A percentile compares a stretch with the other conserved stretches of the same genome.
Evolutionary conservation across 345 rosid genomes (phyloP).

Genomic region (Murraya paniculata): DNA sequence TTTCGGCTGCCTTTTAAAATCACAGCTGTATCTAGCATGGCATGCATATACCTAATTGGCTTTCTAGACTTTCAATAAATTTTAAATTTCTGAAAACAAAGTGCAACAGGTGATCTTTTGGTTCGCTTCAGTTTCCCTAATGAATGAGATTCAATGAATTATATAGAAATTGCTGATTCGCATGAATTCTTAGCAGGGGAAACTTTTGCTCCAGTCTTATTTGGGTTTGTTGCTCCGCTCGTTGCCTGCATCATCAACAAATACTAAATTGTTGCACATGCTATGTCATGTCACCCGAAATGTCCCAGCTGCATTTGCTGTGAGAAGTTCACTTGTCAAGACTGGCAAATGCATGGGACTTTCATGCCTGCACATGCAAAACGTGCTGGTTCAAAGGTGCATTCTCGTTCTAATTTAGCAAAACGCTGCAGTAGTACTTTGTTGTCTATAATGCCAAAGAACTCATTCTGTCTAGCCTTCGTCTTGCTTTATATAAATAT

Average conservation of each 20-base stretch:
- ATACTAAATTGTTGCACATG: constrained; percentile 9
- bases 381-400: constrained; percentile 19
- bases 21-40: constrained; percentile 21
- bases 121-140: constrained; percentile 8
- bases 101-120: constrained; percentile 40
- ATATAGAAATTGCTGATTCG: neutral
- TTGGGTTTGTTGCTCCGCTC: constrained; percentile 23
- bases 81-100: constrained; percentile 7
- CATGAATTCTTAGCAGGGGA: constrained; percentile 10
- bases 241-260: constrained; percentile 1
- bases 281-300: neutral
- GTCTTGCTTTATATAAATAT: too few species aligned
- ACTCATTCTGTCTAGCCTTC: too few species aligned
- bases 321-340: neutral
- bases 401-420: constrained; percentile 13
- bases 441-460: too few species aligned
- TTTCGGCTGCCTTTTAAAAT: constrained; percentile 25
- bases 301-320: constrained; percentile 16
- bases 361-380: constrained; percentile 7
- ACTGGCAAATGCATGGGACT: constrained; percentile 11
- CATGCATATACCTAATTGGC: constrained; percentile 23
- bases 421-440: neutral
- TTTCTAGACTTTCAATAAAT: constrained; percentile 29
- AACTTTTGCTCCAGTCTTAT: constrained; percentile 12
- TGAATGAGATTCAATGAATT: neutral